A percentile compares a stretch with the other conserved stretches of the same genome.
Evolutionary conservation across 495 filamentous ascomycete species (phyloP).

Genomic region (Penicillium lividum): DNA sequence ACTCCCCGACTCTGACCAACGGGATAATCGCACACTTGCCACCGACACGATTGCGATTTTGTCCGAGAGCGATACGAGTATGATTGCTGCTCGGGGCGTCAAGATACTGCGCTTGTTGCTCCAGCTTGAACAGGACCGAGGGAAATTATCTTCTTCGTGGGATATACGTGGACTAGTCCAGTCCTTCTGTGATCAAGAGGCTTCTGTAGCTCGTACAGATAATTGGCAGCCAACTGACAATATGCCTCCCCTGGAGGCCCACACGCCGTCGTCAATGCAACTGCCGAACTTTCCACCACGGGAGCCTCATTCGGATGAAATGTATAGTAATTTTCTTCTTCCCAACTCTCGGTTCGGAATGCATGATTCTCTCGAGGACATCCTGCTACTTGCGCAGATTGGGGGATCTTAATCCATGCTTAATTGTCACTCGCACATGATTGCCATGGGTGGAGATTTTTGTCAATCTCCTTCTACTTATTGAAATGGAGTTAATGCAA

Average conservation of each 20-base stretch:
- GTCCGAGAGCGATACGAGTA: background rate
- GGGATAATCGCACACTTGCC: background rate
- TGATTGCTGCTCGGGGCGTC: background rate
- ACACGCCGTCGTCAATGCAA: background rate
- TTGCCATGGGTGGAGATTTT: no score
- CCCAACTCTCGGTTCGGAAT: background rate
- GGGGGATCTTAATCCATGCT: background rate
- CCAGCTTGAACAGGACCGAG: background rate
- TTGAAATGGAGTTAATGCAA: no score
- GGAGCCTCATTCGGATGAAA: background rate
- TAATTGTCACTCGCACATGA: no score
- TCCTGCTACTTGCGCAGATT: background rate
- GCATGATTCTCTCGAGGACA: background rate
- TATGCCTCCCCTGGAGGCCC: background rate
- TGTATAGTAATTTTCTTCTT: background rate
- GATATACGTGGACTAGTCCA: background rate
- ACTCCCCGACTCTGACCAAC: background rate
- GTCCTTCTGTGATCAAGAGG: background rate
- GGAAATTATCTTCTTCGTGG: background rate
- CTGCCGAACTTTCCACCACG: background rate
- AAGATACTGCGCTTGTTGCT: background rate
- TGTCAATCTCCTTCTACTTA: no score
- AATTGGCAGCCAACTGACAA: background rate
- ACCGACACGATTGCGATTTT: background rate
- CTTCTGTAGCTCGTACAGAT: background rate